Evolutionary conservation across 1,139 yeast genomes (phyloP), one percentile per base, ranked within the genome.

Genomic region (Groenewaldozyma sp.): DNA sequence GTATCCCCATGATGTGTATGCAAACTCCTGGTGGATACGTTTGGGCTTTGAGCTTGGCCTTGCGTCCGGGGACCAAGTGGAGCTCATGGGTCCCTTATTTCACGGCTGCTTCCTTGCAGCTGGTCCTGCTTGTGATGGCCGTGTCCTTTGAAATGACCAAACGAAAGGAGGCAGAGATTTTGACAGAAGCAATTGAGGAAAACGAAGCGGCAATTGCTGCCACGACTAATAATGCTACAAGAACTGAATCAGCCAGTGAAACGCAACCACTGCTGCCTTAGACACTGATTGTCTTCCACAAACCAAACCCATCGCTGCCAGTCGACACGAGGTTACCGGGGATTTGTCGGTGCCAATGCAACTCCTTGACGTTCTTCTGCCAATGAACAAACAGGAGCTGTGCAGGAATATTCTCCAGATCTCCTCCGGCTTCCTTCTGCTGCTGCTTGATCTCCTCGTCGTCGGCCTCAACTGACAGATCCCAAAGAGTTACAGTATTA

Each of bases 301-400:
- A 69, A 56, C 86, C 83, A 60, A 91, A 71, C 34, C 98, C 98
- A 54, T 88, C 97, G 33, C 93, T 82, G 49, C 98, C 97, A 3
- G 98, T 91, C 52, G 94, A 80, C 13, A 87, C 86, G 59, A 93
- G 71, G 53, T 94, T 81, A 35, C 98, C 98, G 3, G 98, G 98
- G 47, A 93, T 84, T 65, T 93, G 98, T 56, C 70, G 76, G 63
- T 91, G 96, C 97, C 98, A 91, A 64, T 94, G 84, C 33, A 88
- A 95, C 60, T 91, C 99, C 68, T 91, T 91, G 40, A 91, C 96
- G 56, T 88, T 93, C 54, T 80, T 79, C 68, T 93, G 98, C 97
- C 97, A 91, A 60, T 91, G 99, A 37, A 91, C 95, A 67, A 91
- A 91, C 59, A 91, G 70, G 55, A 93, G 72, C 63, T 91, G 99